phyloP scores from a whole-genome alignment of 805 yeast genomes.

The Henningerozyma blattae region DNA sequence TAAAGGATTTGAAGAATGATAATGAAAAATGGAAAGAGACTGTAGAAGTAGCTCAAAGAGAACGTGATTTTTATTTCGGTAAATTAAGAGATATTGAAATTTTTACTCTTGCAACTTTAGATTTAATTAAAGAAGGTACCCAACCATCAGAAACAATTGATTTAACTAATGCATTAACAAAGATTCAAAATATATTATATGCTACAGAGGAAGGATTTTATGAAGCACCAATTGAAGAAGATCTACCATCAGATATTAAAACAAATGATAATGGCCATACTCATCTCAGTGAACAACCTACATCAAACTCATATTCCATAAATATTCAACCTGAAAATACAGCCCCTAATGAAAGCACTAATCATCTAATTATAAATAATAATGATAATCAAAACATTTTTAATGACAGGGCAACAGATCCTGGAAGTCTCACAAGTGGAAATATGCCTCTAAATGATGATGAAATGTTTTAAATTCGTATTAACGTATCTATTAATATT shows the following conservation, averaged over 20 bases:
- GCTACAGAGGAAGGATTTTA: slow-evolving; percentile 71
- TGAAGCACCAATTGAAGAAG: slow-evolving; percentile 29
- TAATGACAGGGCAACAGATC: not conserved
- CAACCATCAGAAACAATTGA: slow-evolving; percentile 16
- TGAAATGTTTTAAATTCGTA: no score
- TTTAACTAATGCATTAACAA: slow-evolving; percentile 35
- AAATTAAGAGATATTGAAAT: slow-evolving; percentile 84
- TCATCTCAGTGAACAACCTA: not conserved
- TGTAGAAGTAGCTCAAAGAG: slow-evolving; percentile 60
- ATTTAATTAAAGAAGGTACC: slow-evolving; percentile 33
- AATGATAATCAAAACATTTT: not conserved
- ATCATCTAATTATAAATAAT: not conserved
- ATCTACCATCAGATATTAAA: no score
- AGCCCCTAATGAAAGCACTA: slow-evolving; percentile 18
- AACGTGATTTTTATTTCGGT: slow-evolving; percentile 82
- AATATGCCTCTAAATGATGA: not conserved
- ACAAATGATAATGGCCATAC: slow-evolving; percentile 21
- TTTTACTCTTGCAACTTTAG: slow-evolving; percentile 52
- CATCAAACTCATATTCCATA: slow-evolving; percentile 2
- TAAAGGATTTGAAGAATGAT: slow-evolving; percentile 31
- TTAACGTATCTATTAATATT: no score
- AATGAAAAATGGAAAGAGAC: slow-evolving; percentile 44
- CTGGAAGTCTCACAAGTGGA: not conserved
- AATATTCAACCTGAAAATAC: slow-evolving; percentile 24
- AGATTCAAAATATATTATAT: slow-evolving; percentile 67